Base-by-base conservation (phyloP, 2,329 filamentous ascomycete species). In the Aspergillus persii region DNA sequence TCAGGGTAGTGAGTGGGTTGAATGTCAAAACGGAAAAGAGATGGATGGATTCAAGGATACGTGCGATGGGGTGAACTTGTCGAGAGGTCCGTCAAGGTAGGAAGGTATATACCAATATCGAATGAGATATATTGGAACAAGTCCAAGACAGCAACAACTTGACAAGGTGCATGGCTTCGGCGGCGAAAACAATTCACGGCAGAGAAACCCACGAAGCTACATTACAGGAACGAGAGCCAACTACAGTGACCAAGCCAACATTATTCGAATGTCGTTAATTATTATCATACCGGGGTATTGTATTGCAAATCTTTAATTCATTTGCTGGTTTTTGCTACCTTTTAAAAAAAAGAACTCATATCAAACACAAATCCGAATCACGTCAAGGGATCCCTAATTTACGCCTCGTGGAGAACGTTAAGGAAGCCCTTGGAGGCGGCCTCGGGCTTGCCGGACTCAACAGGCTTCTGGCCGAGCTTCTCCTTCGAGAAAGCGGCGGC, bases 401-500 rank as follows among this genome's bases (percentile, higher is more conserved):
- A 84, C 67, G 82, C 76, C 74, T 84, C 80, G 71, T 77, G 71
- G 67, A 84, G 72, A 68, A 81, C 77, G 68, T 77, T 73, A 58
- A 78, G 70, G 82, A 87, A 88, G 61, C 76, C 72, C 73, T 82
- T 79, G 63, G 79, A 78, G 66, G 80, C 77, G 66, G 72, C 75
- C 74, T 81, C 76, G 59, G 87, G 85, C 85, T 91, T 90, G 69
- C 80, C 83, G 59, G 77, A 74, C 66, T 86, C 80, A 66, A 85
- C 71, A 80, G 87, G 85, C 81, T 87, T 81, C 80, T 89, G 84
- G 69, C 91, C 91, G 61, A 95, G 80, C 82, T 92, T 89, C 75
- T 92, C 86, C 86, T 96, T 91, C 72, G 88, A 84, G 83, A 96
- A 99, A 65, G 91, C 88, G 72, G 89, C 85, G 71, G 95, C 94